phyloP scores from a whole-genome alignment of 2,329 filamentous ascomycete species.

The Trichoderma endophyticum region DNA sequence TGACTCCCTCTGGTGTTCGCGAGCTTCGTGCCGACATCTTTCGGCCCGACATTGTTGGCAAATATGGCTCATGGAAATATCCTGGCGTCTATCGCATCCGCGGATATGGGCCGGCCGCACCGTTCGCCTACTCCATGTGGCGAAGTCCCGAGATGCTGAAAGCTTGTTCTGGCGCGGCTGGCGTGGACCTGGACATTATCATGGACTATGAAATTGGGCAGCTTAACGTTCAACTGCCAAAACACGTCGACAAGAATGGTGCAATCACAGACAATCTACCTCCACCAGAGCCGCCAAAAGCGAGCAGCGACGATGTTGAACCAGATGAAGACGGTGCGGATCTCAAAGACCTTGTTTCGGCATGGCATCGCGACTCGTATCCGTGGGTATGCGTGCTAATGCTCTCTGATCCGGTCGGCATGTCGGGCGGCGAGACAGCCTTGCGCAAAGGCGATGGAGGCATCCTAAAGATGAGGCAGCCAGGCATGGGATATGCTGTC shows the following conservation, averaged over 20 bases:
- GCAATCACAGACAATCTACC: conserved; percentile 20
- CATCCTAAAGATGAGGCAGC: conserved; percentile 27
- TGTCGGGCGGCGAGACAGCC: conserved; percentile 42
- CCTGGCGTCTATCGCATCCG: conserved; percentile 18
- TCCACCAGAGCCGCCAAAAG: conserved; percentile 29
- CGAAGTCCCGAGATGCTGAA: conserved; percentile 51
- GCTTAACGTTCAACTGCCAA: conserved; percentile 46
- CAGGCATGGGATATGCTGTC: conserved; percentile 37
- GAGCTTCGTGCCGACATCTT: conserved; percentile 15
- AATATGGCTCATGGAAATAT: conserved; percentile 18
- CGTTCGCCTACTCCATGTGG: conserved; percentile 37
- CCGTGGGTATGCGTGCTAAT: conserved; percentile 52
- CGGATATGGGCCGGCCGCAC: conserved; percentile 10
- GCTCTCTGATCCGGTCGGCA: conserved; percentile 46
- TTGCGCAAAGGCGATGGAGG: conserved; percentile 27
- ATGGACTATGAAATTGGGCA: conserved; percentile 58
- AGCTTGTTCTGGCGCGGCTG: conserved; percentile 44
- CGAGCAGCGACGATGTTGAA: conserved; percentile 24
- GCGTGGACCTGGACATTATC: conserved; percentile 54
- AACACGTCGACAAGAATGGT: conserved; percentile 22
- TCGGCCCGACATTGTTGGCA: conserved; percentile 13
- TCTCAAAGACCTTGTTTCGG: conserved; percentile 25
- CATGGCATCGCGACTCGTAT: conserved; percentile 50
- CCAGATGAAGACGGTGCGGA: conserved; percentile 22
- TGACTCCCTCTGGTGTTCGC: conserved; percentile 3